phyloP scores from a whole-genome alignment of 2,329 filamentous ascomycete genomes.

The Plectosphaerella cucumerina region DNA sequence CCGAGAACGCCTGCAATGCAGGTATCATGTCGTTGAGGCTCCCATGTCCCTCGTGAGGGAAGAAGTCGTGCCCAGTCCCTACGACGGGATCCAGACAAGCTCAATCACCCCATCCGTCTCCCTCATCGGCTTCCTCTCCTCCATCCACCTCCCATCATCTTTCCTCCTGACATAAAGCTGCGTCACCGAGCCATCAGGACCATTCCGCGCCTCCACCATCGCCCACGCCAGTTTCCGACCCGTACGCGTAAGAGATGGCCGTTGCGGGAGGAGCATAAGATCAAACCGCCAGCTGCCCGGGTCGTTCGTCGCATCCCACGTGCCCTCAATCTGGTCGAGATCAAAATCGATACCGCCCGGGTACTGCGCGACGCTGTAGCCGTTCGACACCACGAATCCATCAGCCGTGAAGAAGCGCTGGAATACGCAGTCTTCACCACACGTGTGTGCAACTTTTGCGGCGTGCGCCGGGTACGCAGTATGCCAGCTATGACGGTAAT shows the following conservation, averaged over 20 bases:
- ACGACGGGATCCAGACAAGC: constrained; percentile 49
- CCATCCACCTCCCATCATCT: constrained; percentile 50
- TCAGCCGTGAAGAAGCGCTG: constrained; percentile 53
- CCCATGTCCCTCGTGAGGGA: no score
- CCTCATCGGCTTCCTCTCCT: constrained; percentile 42
- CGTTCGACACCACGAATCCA: constrained; percentile 52
- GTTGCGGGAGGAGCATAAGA: constrained; percentile 46
- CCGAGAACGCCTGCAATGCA: no score
- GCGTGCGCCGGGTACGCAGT: constrained; percentile 49
- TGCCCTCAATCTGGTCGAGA: constrained; percentile 46
- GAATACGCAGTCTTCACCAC: constrained; percentile 57
- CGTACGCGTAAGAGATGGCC: constrained; percentile 41
- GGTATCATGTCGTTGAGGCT: no score
- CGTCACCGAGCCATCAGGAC: constrained; percentile 43
- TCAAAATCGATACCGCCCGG: constrained; percentile 46
- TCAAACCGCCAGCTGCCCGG: constrained; percentile 44
- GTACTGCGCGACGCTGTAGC: constrained; percentile 57
- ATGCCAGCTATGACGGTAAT: constrained; percentile 60
- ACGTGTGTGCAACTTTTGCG: constrained; percentile 53
- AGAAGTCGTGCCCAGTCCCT: neutral
- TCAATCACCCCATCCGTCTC: constrained; percentile 52
- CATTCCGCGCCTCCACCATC: constrained; percentile 42
- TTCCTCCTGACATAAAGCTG: constrained; percentile 51
- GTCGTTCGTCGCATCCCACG: constrained; percentile 43
- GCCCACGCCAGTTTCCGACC: constrained; percentile 52